Evolutionary conservation across 805 yeast species (phyloP).

Genomic region (Osmozyma mogii): DNA sequence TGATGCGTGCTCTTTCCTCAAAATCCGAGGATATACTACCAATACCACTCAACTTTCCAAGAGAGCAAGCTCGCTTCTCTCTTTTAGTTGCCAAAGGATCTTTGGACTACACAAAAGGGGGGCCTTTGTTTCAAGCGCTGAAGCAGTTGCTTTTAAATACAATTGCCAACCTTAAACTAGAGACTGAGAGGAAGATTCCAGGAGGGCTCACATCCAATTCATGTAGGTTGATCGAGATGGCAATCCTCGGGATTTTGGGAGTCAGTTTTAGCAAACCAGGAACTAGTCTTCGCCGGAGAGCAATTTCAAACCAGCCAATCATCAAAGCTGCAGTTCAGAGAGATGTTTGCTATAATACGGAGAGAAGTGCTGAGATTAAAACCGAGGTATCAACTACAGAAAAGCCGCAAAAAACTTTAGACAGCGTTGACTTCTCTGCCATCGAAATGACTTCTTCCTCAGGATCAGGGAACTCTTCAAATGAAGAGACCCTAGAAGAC

Average conservation of each 20-base stretch:
- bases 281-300: neutral
- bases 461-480: neutral
- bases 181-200: conserved; percentile 46
- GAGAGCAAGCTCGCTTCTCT: conserved; percentile 57
- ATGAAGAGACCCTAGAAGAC: conserved; percentile 12
- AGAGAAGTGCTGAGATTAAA: too few species aligned
- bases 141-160: conserved; percentile 47
- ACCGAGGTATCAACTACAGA: too few species aligned
- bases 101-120: conserved; percentile 76
- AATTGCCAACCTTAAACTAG: conserved; percentile 42
- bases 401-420: neutral
- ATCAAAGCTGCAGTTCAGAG: conserved; percentile 2
- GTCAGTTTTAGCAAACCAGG: conserved; percentile 3
- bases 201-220: conserved; percentile 57
- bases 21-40: conserved; percentile 44
- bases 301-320: conserved; percentile 2
- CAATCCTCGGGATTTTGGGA: conserved; percentile 55
- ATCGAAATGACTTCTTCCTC: neutral
- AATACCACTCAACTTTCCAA: conserved; percentile 52
- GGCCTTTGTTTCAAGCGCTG: conserved; percentile 67
- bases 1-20: conserved; percentile 34
- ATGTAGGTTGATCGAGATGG: conserved; percentile 46
- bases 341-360: conserved; percentile 1
- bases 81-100: conserved; percentile 67
- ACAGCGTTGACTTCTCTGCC: neutral